Base-by-base conservation (phyloP, 2,329 filamentous ascomycete genomes). In the Calcarisporium arbuscula region DNA sequence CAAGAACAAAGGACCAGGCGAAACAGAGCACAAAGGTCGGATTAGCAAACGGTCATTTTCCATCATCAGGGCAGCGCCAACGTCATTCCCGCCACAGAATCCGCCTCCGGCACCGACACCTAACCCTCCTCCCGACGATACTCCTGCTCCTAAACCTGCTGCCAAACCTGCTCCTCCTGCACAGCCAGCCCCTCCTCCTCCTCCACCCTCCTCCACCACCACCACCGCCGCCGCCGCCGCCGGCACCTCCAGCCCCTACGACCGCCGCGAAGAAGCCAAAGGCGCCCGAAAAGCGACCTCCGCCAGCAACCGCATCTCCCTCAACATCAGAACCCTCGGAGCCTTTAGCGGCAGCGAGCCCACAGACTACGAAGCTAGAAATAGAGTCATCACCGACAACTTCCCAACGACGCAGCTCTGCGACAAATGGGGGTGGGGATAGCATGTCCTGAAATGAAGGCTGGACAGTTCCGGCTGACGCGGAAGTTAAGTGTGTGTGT, bases 401-500 rank as follows among this genome's bases (percentile, higher is more conserved):
- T n/a, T n/a, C n/a, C n/a, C n/a, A n/a, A n/a, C n/a, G n/a, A n/a
- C n/a, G n/a, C n/a, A n/a, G n/a, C n/a, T n/a, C n/a, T n/a, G n/a
- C n/a, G n/a, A n/a, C n/a, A n/a, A n/a, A n/a, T n/a, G 36, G 16
- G 12, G 43, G 14, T 32, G 17, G 32, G 27, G 30, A 25, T 31
- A 27, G 15, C 31, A 34, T 21, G 30, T 19, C 10, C 22, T 31
- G 26, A 35, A 8, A 41, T 40, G 19, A 45, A 47, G n/a, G n/a
- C n/a, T 28, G 14, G 27, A 23, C 14, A 6, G 19, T 21, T 9
- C 20, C 15, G n/a, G 36, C 22, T 6, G 28, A 29, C 12, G 49
- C 49, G 2, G 62, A 65, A 36, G 45, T 49, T 33, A 41, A 51
- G 11, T 65, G 62, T 33, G 56, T 62, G 5, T 65, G 62, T 32